phyloP scores from a whole-genome alignment of 441 rosid species.

The Arabidopsis lyrata region DNA sequence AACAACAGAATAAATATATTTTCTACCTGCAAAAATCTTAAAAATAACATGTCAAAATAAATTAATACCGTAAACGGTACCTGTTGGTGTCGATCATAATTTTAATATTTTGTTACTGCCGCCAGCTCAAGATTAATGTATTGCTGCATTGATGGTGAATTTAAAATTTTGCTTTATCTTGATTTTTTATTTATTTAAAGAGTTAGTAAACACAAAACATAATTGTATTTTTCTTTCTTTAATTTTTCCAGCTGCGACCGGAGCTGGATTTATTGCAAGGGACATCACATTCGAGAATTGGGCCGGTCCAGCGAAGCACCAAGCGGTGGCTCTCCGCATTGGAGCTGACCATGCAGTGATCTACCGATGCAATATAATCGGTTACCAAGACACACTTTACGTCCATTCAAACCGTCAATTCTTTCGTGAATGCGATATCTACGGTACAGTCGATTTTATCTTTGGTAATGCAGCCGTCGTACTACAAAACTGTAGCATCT shows the following conservation, averaged over 20 bases:
- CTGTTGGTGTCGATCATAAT: not conserved
- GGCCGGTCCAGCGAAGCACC: slow-evolving; percentile 91
- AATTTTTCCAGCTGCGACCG: slow-evolving; percentile 71
- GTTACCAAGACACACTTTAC: slow-evolving; percentile 96
- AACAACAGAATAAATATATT: not conserved
- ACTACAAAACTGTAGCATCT: slow-evolving; percentile 77
- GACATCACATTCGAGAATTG: slow-evolving; percentile 88
- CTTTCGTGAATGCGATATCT: slow-evolving; percentile 80
- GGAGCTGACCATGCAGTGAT: slow-evolving; percentile 92
- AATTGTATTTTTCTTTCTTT: slow-evolving; percentile 11
- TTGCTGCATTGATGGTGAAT: slow-evolving; percentile 9
- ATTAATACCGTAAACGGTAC: not conserved
- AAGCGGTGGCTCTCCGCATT: slow-evolving; percentile 91
- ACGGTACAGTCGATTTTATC: slow-evolving; percentile 93
- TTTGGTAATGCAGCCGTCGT: slow-evolving; percentile 96
- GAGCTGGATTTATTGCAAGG: slow-evolving; percentile 86
- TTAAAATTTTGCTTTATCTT: not conserved
- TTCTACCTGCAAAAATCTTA: not conserved
- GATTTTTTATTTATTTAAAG: not conserved
- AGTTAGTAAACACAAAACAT: slow-evolving; percentile 8
- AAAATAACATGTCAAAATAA: not conserved
- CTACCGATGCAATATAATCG: slow-evolving; percentile 72
- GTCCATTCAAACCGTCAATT: slow-evolving; percentile 97
- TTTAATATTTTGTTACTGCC: not conserved
- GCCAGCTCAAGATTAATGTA: not conserved